phyloP scores from a whole-genome alignment of 169 alveolate genomes.

The Babesia divergens region DNA sequence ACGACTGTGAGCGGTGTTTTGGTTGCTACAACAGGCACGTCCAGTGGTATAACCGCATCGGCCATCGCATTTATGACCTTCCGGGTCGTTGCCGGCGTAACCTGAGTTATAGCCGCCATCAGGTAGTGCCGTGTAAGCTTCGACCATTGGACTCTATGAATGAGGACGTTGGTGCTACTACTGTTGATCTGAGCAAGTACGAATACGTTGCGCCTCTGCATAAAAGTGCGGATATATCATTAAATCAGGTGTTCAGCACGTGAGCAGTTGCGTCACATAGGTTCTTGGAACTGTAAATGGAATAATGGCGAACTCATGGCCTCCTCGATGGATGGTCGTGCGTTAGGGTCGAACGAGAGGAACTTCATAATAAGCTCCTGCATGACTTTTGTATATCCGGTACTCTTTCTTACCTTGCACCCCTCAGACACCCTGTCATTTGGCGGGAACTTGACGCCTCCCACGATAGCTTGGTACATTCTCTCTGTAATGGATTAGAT shows the following conservation, averaged over 20 bases:
- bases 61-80: neutral
- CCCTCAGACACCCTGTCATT: conserved; percentile 44
- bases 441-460: conserved; percentile 64
- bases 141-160: neutral
- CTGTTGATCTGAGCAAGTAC: neutral
- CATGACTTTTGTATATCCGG: neutral
- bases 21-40: conserved; percentile 7
- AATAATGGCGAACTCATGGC: conserved; percentile 45
- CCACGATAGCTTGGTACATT: conserved; percentile 52
- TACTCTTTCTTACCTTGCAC: conserved; percentile 33
- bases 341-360: conserved; percentile 57
- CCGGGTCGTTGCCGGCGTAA: neutral
- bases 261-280: neutral
- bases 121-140: neutral
- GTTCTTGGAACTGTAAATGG: neutral
- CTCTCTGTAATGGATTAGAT: conserved; percentile 44
- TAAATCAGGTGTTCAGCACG: conserved; percentile 4
- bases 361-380: conserved; percentile 48
- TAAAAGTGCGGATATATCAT: neutral
- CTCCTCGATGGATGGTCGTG: conserved; percentile 63
- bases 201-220: conserved; percentile 3
- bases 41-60: conserved; percentile 26
- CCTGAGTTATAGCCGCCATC: conserved; percentile 18
- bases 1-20: conserved; percentile 12
- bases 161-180: neutral